Base-by-base conservation (phyloP, 2,329 filamentous ascomycete genomes). In the Ascochyta fabae region DNA sequence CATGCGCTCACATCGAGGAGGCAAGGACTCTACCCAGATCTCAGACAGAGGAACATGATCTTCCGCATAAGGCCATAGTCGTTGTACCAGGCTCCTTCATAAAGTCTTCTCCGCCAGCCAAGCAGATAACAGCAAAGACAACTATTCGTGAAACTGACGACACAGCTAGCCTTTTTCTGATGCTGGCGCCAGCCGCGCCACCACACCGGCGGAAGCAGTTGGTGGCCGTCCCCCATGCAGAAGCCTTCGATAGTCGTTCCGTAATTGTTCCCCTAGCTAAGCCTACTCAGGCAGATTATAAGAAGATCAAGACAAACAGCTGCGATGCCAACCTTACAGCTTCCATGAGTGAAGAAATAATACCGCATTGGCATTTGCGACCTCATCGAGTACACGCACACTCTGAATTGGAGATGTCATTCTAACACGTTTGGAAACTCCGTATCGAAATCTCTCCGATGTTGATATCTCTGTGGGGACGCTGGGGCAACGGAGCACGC, bases 221-320 rank as follows among this genome's bases (percentile, higher is more conserved):
- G 54, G 54, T 52, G 40, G 35, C 48, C 40, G 48, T 48, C 29
- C 27, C 31, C 9, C 47, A 50, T 56, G 53, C 43, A 47, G 53
- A 38, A 51, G 38, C 26, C 47, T 56, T 56, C 53, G 53, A 56
- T 56, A 56, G 53, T 43, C 43, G 33, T 51, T 56, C 47, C 48
- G 53, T 47, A 48, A 43, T 9, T 19, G 38, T 56, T 56, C 53
- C 41, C 26, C 29, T 26, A 38, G 33, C 53, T 51, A 56, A 36
- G 16, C 47, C 38, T 4, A 34, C 26, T 47, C 24, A 39, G 53
- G 53, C 36, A 56, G 38, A 48, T 43, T 43, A 10, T 33, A 51
- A 48, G 47, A 51, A 56, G 44, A 24, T 51, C 36, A 56, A 56
- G 53, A 50, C 36, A 38, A 22, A 26, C 41, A 33, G 47, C 42